Base-by-base conservation (phyloP, 2,329 filamentous ascomycete genomes). In the Hypocreales sp. region DNA sequence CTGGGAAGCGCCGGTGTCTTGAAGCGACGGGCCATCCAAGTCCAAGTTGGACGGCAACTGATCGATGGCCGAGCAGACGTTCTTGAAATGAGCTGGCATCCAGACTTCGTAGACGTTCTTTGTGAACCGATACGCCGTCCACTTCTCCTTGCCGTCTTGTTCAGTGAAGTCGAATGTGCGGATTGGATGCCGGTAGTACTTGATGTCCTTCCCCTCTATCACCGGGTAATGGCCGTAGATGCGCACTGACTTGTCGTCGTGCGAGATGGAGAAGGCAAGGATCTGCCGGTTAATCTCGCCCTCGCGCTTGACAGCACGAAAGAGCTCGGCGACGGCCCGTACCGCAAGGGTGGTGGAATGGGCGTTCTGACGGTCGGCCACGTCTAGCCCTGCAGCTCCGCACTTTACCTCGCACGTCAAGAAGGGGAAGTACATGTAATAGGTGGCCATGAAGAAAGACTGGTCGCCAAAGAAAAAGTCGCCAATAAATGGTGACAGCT, bases 401-500 rank as follows among this genome's bases (percentile, higher is more conserved):
- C 52, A 60, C 39, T 63, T 62, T 1, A 63, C 57, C 38, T 67
- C 56, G 38, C 51, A 60, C 0, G 54, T 53, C 0, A 67, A 42
- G 34, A 64, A 67, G 3, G 58, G 58, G 34, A 67, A 63, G 43
- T 55, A 59, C 46, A 64, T 61, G 5, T 52, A 42, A 28, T 48
- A 56, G 8, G 55, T 65, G 8, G 38, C 52, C 46, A 59, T 56
- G 28, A 64, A 60, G 34, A 41, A 51, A 14, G 7, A 21, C 6
- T 21, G 20, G 10, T 21, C 20, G 7, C 20, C 20, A 11, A 10
- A 6, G n/a, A 21, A 7, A 11, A 21, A 21, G 10, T 21, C 20
- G 5, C 10, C 20, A 27, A 58, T 36, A 24, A 53, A 54, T 6
- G 51, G 50, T 7, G 39, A 31, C 7, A 66, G 37, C 41, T 53